Conservation (phyloP, 208 protist genomes). For the Porcisia deanei region DNA sequence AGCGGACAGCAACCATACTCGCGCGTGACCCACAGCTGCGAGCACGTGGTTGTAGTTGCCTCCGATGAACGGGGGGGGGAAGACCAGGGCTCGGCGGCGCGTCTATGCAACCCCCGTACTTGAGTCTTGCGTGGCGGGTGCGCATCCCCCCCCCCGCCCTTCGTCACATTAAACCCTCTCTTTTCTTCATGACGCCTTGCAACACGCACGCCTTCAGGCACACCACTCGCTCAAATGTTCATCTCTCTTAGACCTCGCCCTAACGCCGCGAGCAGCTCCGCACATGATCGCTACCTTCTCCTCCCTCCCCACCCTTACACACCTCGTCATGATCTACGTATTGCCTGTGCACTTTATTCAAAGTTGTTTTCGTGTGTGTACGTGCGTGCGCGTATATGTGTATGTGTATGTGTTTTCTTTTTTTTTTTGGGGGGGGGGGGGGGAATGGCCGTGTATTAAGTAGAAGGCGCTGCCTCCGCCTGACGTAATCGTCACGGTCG, state of each 20-base stretch:
- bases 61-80: background rate
- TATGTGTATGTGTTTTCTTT: no score
- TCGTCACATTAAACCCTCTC: background rate
- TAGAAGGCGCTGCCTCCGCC: background rate
- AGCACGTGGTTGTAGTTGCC: background rate
- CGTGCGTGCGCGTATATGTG: background rate
- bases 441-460: no score
- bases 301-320: no score
- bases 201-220: background rate
- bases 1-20: background rate
- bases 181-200: background rate
- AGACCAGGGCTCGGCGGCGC: background rate
- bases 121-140: background rate
- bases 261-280: no score
- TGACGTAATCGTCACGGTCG: background rate
- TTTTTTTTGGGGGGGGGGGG: no score
- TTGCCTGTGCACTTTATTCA: background rate
- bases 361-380: constrained; percentile 4
- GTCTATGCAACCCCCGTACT: background rate
- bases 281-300: no score
- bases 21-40: background rate
- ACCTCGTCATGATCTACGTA: no score
- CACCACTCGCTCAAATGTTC: background rate
- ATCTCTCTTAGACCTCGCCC: background rate
- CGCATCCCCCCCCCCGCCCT: background rate